Percentiles rank a stretch among this genome's conserved stretches.
These are phyloP conservation scores for Helminthosporium solani DNA, from an alignment of 2,329 filamentous ascomycete species.

Conservation along the genomic window DNA sequence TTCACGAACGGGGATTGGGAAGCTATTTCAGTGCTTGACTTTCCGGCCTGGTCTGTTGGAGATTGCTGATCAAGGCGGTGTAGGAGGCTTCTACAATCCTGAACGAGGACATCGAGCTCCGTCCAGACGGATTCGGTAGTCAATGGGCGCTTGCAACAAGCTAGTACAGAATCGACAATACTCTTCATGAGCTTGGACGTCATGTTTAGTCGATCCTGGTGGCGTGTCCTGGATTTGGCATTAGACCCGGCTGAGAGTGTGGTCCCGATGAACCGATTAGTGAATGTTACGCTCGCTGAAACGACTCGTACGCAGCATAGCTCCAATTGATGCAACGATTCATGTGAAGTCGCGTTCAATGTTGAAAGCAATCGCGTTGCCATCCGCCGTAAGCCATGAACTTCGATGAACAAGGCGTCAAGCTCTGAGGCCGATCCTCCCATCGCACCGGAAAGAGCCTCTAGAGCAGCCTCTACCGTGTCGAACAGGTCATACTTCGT, in stretches of 20 bases:
- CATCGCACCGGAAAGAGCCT: conserved; percentile 29
- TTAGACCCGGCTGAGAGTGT: conserved; percentile 18
- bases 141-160: conserved; percentile 34
- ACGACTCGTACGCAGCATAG: conserved; percentile 25
- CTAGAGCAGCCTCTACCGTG: conserved; percentile 23
- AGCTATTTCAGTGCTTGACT: conserved; percentile 3
- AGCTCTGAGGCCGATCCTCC: conserved; percentile 36
- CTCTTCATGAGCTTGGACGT: conserved; percentile 33
- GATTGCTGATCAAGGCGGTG: conserved; percentile 24
- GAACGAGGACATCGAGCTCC: conserved; percentile 32
- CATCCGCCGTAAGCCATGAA: conserved; percentile 33
- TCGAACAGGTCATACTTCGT: conserved; percentile 17
- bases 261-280: conserved; percentile 33
- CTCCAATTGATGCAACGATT: conserved; percentile 7
- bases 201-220: conserved; percentile 25
- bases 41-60: conserved; percentile 5
- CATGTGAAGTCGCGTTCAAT: conserved; percentile 8
- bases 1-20: conserved; percentile 53
- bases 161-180: conserved; percentile 37
- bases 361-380: conserved; percentile 28
- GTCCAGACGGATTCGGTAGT: conserved; percentile 29
- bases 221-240: conserved; percentile 16
- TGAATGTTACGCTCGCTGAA: conserved; percentile 34
- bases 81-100: conserved; percentile 34
- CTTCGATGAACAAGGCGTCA: conserved; percentile 40